phyloP scores from a whole-genome alignment of 495 filamentous ascomycete genomes.

The Hypoxylon cercidicola region DNA sequence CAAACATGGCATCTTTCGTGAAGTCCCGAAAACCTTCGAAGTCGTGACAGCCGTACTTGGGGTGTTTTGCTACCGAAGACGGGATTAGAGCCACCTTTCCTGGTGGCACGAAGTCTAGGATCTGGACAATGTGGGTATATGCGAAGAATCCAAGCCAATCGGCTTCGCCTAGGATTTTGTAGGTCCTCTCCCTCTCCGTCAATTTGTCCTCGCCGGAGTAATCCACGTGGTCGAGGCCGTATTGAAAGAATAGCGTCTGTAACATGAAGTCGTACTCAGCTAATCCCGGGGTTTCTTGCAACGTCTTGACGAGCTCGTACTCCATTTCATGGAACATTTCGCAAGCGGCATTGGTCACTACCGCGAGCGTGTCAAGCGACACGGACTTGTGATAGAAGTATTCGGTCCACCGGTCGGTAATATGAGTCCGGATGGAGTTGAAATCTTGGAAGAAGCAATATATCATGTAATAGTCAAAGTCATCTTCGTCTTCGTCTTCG shows the following conservation, averaged over 20 bases:
- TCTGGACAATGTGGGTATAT: conserved; percentile 13
- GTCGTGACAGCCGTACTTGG: conserved; percentile 32
- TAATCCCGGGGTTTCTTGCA: conserved; percentile 24
- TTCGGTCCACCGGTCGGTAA: conserved; percentile 45
- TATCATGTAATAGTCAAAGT: conserved; percentile 47
- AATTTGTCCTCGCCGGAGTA: conserved; percentile 36
- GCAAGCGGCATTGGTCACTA: conserved; percentile 48
- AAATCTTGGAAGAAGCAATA: conserved; percentile 51
- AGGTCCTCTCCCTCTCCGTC: conserved; percentile 16
- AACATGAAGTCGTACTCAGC: conserved; percentile 41
- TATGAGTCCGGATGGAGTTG: conserved; percentile 44
- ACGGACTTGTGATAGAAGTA: conserved; percentile 41
- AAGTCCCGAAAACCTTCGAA: conserved; percentile 25
- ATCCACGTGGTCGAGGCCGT: conserved; percentile 42
- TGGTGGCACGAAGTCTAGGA: conserved; percentile 13
- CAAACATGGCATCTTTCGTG: conserved; percentile 18
- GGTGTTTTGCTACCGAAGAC: conserved; percentile 13
- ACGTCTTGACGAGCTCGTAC: conserved; percentile 31
- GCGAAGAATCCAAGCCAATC: conserved; percentile 36
- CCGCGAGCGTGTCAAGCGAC: conserved; percentile 34
- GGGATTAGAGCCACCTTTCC: conserved; percentile 40
- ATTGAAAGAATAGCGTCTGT: conserved; percentile 37
- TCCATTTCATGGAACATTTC: conserved; percentile 47
- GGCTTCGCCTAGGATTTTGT: conserved; percentile 41
- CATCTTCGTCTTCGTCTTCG: conserved; percentile 33